phyloP scores from a whole-genome alignment of 108 stramenopile genomes.

The Cyclotella choctawhatcheeana region DNA sequence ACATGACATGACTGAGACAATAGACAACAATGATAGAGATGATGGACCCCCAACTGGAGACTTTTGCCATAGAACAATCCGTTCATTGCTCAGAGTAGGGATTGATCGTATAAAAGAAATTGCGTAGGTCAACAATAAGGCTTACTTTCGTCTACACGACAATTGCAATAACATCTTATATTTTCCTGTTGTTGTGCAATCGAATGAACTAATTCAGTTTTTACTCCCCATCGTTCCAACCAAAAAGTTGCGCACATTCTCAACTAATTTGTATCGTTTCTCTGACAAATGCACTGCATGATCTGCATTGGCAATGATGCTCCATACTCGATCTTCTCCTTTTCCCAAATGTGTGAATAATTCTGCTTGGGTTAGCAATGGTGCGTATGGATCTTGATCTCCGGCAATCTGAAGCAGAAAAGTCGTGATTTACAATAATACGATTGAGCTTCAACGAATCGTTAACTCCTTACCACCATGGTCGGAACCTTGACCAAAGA shows the following conservation, averaged over 20 bases:
- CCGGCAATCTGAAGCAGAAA: constrained; percentile 52
- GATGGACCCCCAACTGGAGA: constrained; percentile 44
- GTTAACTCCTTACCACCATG: constrained; percentile 56
- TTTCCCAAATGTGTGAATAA: constrained; percentile 73
- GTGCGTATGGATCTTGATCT: constrained; percentile 85
- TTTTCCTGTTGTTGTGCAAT: too few species aligned
- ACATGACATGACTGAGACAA: neutral
- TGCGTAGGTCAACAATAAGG: neutral
- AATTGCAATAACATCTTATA: too few species aligned
- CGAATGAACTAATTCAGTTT: too few species aligned
- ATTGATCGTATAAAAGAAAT: constrained; percentile 26
- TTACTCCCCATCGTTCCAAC: neutral
- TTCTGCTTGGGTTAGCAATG: constrained; percentile 69
- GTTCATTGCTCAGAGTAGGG: constrained; percentile 34
- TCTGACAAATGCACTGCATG: constrained; percentile 86
- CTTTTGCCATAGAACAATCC: constrained; percentile 51
- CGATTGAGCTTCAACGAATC: neutral
- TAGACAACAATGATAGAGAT: constrained; percentile 22
- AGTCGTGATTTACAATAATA: neutral
- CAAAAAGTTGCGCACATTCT: constrained; percentile 55
- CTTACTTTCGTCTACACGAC: too few species aligned
- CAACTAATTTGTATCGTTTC: constrained; percentile 65
- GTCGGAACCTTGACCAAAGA: constrained; percentile 78
- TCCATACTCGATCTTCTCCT: constrained; percentile 79
- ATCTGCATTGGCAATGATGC: constrained; percentile 84